Conservation (phyloP, 176 grass and related monocot genomes). For the Canna indica region DNA sequence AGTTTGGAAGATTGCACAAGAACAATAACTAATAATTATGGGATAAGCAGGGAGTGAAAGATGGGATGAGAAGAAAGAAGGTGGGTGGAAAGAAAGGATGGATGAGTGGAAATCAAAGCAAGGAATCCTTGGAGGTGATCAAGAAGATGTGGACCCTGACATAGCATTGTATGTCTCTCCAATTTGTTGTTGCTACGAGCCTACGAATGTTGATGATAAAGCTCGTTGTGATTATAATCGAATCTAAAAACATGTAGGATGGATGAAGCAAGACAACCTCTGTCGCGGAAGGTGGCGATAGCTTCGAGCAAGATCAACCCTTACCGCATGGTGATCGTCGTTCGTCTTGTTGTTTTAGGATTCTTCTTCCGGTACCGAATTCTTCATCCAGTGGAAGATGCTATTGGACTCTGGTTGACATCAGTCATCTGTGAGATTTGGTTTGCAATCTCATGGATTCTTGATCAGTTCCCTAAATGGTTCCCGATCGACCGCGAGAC, state of each 20-base stretch:
- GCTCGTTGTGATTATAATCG: not conserved
- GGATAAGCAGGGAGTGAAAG: conserved; percentile 52
- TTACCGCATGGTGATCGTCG: conserved; percentile 17
- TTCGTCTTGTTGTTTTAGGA: conserved; percentile 6
- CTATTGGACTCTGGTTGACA: conserved; percentile 9
- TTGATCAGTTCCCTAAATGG: conserved; percentile 99
- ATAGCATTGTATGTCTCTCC: conserved; percentile 48
- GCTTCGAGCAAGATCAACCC: conserved; percentile 95
- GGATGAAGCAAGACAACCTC: conserved; percentile 85
- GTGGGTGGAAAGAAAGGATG: conserved; percentile 96
- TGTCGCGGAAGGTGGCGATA: conserved; percentile 92
- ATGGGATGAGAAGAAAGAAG: conserved; percentile 79
- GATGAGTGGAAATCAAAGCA: conserved; percentile 99
- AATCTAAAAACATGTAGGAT: conserved; percentile 25
- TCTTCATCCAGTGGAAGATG: conserved; percentile 9
- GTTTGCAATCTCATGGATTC: conserved; percentile 50
- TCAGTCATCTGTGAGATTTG: conserved; percentile 15
- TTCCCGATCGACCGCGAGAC: conserved; percentile 94
- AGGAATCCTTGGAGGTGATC: conserved; percentile 42
- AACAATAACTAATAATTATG: not conserved
- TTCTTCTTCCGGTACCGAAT: conserved; percentile 19
- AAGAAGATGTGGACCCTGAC: conserved; percentile 78
- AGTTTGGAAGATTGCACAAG: not conserved
- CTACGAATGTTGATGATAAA: no score
- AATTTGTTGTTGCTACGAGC: not conserved